Evolutionary conservation across 441 rosid species (phyloP), one percentile per base, ranked within the genome.

Genomic region (Mallotus repandus): DNA sequence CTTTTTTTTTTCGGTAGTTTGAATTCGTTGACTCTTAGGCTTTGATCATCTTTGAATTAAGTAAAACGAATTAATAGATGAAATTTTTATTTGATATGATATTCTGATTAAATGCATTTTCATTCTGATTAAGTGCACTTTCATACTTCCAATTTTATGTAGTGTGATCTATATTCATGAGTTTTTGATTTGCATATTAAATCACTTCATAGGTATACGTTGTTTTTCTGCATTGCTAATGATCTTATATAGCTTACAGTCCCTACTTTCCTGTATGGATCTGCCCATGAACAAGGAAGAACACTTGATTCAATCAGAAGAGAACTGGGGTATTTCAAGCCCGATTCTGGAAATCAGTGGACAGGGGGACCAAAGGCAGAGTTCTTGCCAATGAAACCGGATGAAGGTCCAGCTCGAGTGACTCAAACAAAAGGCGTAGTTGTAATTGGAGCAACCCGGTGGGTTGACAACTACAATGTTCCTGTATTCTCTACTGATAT

Each of bases 401-500:
- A 89, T 38, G 83, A 85, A 59, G 96, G 93, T 67, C 94, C 99
- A 32, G 65, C 70, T 53, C 87, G 71, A 82, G 88, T 82, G 72
- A 83, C 76, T 72, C 81, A 66, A 84, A 77, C 85, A 49, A 88
- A 86, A 77, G 98, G 94, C 11, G 88, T 89, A 25, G 70, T 88
- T 49, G 83, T 87, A 22, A 81, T 95, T 12, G 97, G 99, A 84
- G 96, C 89, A 15, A 86, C 91, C 21, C 78, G 43, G 50, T 95
- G 97, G 97, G 94, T 92, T 35, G 96, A 86, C 73, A 92, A 91
- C 88, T 89, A 88, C 80, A 94, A 89, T 49, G 79, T 89, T 74
- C 98, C 98, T 9, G 81, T 92, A 68, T 80, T 83, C 76, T 83
- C 92, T 45, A 80, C 79, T 13, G 84, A 85, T 79, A 81, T 89